Conservation (phyloP, 2,329 filamentous ascomycete genomes). For the Myriosclerotinia curreyana region DNA sequence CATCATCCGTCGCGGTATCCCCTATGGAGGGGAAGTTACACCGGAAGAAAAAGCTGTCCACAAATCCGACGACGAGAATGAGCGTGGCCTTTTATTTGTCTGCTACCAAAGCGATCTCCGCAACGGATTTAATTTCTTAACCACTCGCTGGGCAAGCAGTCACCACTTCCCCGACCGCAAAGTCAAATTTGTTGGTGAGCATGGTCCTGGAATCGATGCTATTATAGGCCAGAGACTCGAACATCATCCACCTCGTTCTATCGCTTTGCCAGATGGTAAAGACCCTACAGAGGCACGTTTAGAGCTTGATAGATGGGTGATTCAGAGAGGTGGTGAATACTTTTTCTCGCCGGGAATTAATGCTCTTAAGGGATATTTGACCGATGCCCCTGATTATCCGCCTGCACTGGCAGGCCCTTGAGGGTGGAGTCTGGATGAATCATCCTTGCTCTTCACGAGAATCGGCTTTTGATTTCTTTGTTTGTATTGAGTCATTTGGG, state of each 20-base stretch:
- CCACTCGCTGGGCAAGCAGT: conserved; percentile 31
- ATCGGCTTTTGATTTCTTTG: not conserved
- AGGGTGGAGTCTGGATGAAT: not conserved
- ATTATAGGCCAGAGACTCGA: conserved; percentile 40
- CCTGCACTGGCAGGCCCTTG: not conserved
- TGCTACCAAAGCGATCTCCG: conserved; percentile 47
- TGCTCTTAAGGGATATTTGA: conserved; percentile 29
- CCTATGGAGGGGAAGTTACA: conserved; percentile 43
- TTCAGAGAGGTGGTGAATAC: conserved; percentile 46
- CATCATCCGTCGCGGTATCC: conserved; percentile 47
- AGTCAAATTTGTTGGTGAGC: conserved; percentile 21
- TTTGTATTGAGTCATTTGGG: not conserved
- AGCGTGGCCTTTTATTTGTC: conserved; percentile 47
- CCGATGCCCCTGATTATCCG: conserved; percentile 3
- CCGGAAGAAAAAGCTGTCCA: conserved; percentile 38
- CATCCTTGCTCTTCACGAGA: not conserved
- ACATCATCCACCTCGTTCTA: conserved; percentile 26
- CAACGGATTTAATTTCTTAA: conserved; percentile 40
- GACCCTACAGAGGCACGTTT: conserved; percentile 28
- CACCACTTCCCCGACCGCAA: conserved; percentile 29
- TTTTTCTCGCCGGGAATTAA: conserved; percentile 47
- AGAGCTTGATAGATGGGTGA: conserved; percentile 41
- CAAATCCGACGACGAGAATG: conserved; percentile 26
- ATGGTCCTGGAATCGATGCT: conserved; percentile 40
- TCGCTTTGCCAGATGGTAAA: conserved; percentile 32